Evolutionary conservation across 768 basidiomycete genomes (phyloP).

Genomic region (Phylloporus sp.): DNA sequence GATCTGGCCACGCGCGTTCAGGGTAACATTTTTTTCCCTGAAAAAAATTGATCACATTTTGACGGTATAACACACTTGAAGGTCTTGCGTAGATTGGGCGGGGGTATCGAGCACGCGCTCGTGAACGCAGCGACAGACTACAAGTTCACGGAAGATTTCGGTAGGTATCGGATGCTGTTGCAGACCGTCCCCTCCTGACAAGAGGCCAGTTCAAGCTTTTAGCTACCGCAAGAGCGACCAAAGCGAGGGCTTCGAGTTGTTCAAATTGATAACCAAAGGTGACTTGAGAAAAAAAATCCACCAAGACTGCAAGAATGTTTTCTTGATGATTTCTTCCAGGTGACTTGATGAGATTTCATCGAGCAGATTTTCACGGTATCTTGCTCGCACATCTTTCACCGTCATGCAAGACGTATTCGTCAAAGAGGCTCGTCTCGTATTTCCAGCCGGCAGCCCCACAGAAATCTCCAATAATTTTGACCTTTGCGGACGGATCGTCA

Average conservation of each 20-base stretch:
- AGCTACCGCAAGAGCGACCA: constrained; percentile 60
- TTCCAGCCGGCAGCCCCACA: constrained; percentile 37
- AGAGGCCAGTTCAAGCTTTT: constrained; percentile 44
- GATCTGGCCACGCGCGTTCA: constrained; percentile 34
- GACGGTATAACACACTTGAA: constrained; percentile 1
- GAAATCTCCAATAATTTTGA: constrained; percentile 36
- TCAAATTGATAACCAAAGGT: constrained; percentile 56
- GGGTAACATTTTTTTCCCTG: constrained; percentile 13
- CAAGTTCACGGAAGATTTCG: constrained; percentile 17
- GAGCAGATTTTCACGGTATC: constrained; percentile 60
- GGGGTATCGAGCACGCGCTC: constrained; percentile 15
- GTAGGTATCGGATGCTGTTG: constrained; percentile 7
- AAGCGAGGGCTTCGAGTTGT: constrained; percentile 47
- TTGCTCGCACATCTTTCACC: constrained; percentile 48
- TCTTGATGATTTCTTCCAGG: constrained; percentile 33
- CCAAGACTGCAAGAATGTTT: not conserved
- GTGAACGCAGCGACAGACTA: constrained; percentile 17
- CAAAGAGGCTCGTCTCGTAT: constrained; percentile 58
- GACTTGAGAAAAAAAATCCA: not conserved
- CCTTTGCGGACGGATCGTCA: constrained; percentile 58
- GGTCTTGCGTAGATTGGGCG: constrained; percentile 22
- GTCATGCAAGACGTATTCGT: constrained; percentile 43
- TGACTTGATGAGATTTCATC: constrained; percentile 51
- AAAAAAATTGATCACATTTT: not conserved
- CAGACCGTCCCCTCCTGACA: not conserved